A percentile compares a stretch with the other conserved stretches of the same genome.
These are phyloP conservation scores for Trapa incisa DNA, from an alignment of 345 rosid species.

Conservation along the genomic window DNA sequence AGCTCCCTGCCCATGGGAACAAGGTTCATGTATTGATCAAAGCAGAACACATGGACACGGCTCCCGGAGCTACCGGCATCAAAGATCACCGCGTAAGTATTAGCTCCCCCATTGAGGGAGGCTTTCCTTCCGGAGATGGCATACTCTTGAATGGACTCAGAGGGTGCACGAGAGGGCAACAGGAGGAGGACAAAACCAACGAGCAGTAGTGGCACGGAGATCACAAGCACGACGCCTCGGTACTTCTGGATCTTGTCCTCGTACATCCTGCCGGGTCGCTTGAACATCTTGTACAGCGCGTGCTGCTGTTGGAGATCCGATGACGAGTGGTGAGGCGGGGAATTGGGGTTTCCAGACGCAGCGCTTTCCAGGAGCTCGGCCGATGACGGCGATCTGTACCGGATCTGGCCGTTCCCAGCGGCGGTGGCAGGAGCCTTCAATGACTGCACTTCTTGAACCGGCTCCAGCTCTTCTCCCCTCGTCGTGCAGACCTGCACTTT, in stretches of 20 bases:
- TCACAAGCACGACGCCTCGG: slow-evolving; percentile 49
- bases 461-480: slow-evolving; percentile 51
- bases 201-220: slow-evolving; percentile 57
- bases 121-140: slow-evolving; percentile 32
- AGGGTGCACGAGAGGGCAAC: slow-evolving; percentile 41
- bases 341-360: slow-evolving; percentile 11
- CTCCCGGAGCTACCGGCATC: slow-evolving; percentile 98
- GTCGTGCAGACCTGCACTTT: background rate
- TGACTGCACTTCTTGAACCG: slow-evolving; percentile 57
- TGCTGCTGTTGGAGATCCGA: slow-evolving; percentile 15
- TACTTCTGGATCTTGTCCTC: slow-evolving; percentile 72
- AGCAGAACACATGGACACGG: slow-evolving; percentile 87
- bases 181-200: slow-evolving; percentile 44
- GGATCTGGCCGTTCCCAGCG: slow-evolving; percentile 79
- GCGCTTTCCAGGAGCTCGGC: slow-evolving; percentile 37
- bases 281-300: slow-evolving; percentile 41
- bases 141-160: slow-evolving; percentile 33
- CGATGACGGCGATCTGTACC: slow-evolving; percentile 73
- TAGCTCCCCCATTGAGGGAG: slow-evolving; percentile 26
- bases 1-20: slow-evolving; percentile 73
- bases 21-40: slow-evolving; percentile 82
- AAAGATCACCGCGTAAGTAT: slow-evolving; percentile 64
- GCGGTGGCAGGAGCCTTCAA: slow-evolving; percentile 46
- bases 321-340: slow-evolving; percentile 17
- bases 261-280: slow-evolving; percentile 41